Evolutionary conservation across 306 rosid genomes (phyloP).

Genomic region (Acacia melanoxylon): DNA sequence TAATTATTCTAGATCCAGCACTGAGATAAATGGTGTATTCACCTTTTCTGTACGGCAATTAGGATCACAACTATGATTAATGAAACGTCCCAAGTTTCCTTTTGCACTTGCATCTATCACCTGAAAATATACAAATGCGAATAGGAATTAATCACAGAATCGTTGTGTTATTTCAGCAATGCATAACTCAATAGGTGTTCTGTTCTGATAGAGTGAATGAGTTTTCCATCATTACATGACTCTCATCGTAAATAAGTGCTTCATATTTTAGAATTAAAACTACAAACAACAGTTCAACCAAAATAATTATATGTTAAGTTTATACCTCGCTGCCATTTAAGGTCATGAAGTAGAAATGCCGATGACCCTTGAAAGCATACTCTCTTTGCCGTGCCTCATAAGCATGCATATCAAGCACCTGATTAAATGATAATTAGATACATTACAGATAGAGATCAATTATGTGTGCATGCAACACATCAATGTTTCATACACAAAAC

Average conservation of each 20-base stretch:
- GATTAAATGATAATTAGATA: conserved; percentile 34
- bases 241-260: background rate
- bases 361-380: conserved; percentile 90
- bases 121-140: conserved; percentile 53
- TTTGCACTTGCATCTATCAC: conserved; percentile 97
- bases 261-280: background rate
- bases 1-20: conserved; percentile 8
- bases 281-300: background rate
- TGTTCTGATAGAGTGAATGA: background rate
- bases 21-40: conserved; percentile 15
- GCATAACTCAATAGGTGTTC: background rate
- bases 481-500: conserved; percentile 11
- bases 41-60: conserved; percentile 99
- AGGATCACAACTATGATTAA: conserved; percentile 98
- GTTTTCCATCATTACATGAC: background rate
- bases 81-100: conserved; percentile 99
- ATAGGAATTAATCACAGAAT: background rate
- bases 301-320: conserved; percentile 17
- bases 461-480: conserved; percentile 10
- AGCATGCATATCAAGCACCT: conserved; percentile 91
- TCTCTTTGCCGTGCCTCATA: conserved; percentile 92
- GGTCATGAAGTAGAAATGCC: conserved; percentile 99
- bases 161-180: background rate
- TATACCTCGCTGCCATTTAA: conserved; percentile 92
- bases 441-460: conserved; percentile 18